Base-by-base conservation (phyloP, 2,329 filamentous ascomycete genomes). In the Exutisphaerella laricina region DNA sequence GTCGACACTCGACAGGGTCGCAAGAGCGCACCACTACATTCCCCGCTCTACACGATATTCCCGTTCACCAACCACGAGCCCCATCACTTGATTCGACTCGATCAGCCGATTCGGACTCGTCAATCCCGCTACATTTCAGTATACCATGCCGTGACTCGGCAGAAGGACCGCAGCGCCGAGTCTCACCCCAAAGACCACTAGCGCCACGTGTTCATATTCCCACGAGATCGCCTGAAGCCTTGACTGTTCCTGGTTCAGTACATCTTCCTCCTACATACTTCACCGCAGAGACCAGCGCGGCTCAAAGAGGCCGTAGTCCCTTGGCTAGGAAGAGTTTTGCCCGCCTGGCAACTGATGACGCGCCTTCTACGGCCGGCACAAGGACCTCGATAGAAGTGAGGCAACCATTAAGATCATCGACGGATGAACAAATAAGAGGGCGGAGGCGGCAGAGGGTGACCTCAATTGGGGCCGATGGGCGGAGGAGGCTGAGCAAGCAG, bases 301-400 rank as follows among this genome's bases (percentile, higher is more conserved):
- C 41, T 4, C 52, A 66, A n/a, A 60, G 56, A 5, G 69, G 67
- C 38, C 63, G 66, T 20, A 71, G 68, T 45, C 70, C 70, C 2
- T 61, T 73, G 14, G 69, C 70, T 3, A 63, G 68, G 32, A 64
- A 66, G 46, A 70, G 68, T 50, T 70, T 69, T 47, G 57, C 54
- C 1, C 49, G 46, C 4, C 38, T 54, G 17, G 56, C 48, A 7
- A 49, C 45, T 5, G 48, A 53, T 5, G 53, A 55, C 23, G 48
- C 46, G 5, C 46, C 48, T 2, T 46, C 45, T 1, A 43, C 46
- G 2, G 52, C 46, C 4, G 51, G 47, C 2, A 46, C 44, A 10
- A 38, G 43, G 9, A 46, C 45, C 1, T 51, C 54, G 26, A 35
- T 54, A 1, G 53, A 53, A 17, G 53, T 54, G 9, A 43, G 49